Conservation (phyloP, 2,329 filamentous ascomycete species). For the Fusarium sacchari region DNA sequence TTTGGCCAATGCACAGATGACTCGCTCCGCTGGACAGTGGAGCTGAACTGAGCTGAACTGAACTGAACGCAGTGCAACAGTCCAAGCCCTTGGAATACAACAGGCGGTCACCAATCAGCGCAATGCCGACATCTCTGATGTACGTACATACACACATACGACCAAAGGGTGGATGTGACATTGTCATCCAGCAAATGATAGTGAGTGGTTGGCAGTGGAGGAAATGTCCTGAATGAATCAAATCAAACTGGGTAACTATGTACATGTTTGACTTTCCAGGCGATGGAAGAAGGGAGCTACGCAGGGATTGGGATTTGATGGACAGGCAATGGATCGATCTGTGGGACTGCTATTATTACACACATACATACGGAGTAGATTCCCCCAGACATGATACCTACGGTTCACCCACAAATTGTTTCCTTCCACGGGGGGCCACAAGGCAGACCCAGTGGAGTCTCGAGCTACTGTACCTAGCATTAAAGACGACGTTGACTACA, state of each 20-base stretch:
- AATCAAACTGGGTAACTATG: slow-evolving; percentile 6
- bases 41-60: slow-evolving; percentile 9
- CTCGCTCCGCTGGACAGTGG: neutral
- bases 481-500: neutral
- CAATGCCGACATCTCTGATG: slow-evolving; percentile 13
- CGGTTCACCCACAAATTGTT: slow-evolving; percentile 35
- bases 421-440: slow-evolving; percentile 3
- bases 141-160: neutral
- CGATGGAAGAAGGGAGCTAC: slow-evolving; percentile 5
- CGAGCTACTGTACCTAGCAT: no score
- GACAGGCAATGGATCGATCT: slow-evolving; percentile 17
- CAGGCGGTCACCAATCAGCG: slow-evolving; percentile 17
- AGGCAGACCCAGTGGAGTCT: slow-evolving; percentile 7
- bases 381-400: neutral
- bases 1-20: slow-evolving; percentile 1
- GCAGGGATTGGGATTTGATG: slow-evolving; percentile 13
- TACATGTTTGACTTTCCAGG: neutral
- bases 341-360: slow-evolving; percentile 2
- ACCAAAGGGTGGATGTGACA: slow-evolving; percentile 3
- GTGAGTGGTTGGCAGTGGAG: neutral
- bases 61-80: slow-evolving; percentile 11
- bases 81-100: slow-evolving; percentile 1
- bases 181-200: neutral
- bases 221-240: slow-evolving; percentile 13
- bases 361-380: neutral